Evolutionary conservation across 768 basidiomycete genomes (phyloP), one percentile per base, ranked within the genome.

Genomic region (Trichaptum fuscoviolaceum): DNA sequence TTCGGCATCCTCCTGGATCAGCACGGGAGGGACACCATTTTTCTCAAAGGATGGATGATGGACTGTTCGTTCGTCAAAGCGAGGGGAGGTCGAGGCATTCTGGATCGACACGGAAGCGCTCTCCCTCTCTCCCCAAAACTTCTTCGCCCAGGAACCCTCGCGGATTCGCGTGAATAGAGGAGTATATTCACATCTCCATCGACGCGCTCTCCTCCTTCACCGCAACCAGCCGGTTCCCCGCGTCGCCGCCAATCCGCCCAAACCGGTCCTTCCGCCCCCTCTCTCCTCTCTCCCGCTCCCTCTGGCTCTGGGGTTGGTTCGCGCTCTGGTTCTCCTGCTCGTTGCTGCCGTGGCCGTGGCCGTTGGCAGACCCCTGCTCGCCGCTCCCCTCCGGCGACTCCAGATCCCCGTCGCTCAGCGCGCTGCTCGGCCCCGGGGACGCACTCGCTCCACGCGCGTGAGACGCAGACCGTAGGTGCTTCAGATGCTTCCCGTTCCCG

Each of bases 261-360:
- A 72, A 71, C 27, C 70, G 67, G 1, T 73, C 71, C 67, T 69
- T 71, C 58, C 74, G 64, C 63, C 72, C 74, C 35, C 72, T 66
- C 75, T 71, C 70, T 64, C 69, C 69, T 63, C 62, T 65, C 30
- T 68, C 62, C 67, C 57, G 24, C 52, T 58, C 63, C 60, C 25
- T 42, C 57, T 25, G 20, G 20, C 58, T n/a, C n/a, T 57, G 59
- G 57, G 27, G 36, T 65, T 63, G 35, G 64, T 65, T 63, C 25
- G 64, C 65, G 36, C 57, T 58, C 62, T 67, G 67, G 24, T 26
- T 36, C 7, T 69, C 69, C 62, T 60, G 25, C 71, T 67, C 72
- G 65, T 69, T 70, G 64, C 69, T 69, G 67, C 69, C 62, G 52
- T 61, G 52, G 27, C 66, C 52, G 63, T 67, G 58, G 69, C 70